These are phyloP conservation scores for Rhynchospora tenuis DNA, from an alignment of 176 grass and related monocot genomes.

Conservation along the genomic window DNA sequence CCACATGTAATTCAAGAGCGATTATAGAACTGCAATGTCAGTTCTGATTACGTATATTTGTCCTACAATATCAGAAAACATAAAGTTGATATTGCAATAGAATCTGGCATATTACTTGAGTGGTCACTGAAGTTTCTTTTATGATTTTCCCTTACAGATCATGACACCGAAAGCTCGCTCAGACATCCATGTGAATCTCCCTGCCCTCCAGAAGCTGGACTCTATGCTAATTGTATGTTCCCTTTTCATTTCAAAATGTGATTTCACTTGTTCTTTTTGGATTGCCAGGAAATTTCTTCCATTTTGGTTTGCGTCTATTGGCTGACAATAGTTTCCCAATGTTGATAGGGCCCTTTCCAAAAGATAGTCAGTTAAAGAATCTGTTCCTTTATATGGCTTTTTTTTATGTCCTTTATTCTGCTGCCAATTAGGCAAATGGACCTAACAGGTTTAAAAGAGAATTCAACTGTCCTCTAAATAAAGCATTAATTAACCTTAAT, in stretches of 20 bases:
- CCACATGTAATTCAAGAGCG: not conserved
- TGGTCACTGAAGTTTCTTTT: not conserved
- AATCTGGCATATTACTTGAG: not conserved
- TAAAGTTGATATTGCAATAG: not conserved
- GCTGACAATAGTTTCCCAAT: not conserved
- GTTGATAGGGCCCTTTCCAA: not conserved
- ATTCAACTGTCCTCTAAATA: not conserved
- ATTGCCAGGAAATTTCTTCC: not conserved
- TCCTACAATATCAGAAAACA: not conserved
- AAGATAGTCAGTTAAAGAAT: not conserved
- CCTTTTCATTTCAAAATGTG: not conserved
- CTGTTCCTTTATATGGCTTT: not conserved
- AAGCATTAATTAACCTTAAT: not conserved
- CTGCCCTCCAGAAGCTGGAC: conserved; percentile 97
- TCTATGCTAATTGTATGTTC: conserved; percentile 86
- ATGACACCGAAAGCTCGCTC: conserved; percentile 96
- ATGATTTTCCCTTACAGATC: conserved; percentile 49
- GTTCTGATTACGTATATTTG: not conserved
- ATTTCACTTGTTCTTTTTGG: not conserved
- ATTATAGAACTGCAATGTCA: not conserved
- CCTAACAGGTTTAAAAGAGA: not conserved
- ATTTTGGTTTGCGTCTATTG: not conserved
- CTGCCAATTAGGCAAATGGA: not conserved
- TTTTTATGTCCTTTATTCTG: not conserved
- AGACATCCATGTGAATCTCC: conserved; percentile 92